Evolutionary conservation across 2,329 filamentous ascomycete genomes (phyloP), one percentile per base, ranked within the genome.

Genomic region (Diaporthe sp.): DNA sequence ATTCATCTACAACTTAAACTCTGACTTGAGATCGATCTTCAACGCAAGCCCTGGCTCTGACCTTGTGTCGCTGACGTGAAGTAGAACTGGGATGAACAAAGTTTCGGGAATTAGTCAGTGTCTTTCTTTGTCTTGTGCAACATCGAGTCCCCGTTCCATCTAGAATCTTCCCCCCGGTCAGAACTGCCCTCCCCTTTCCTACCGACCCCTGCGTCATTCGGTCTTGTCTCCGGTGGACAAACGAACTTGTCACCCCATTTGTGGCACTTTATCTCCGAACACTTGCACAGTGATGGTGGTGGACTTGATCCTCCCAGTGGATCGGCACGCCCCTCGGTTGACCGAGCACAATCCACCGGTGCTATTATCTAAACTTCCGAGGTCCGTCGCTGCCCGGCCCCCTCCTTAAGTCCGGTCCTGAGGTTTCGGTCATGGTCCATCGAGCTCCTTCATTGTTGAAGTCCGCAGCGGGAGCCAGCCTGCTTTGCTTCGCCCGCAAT

Each of bases 221-320:
- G 2, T 39, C 44, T 35, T 37, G 25, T 32, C 63, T 66, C 61
- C 30, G 30, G 27, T 22, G 39, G 44, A 50, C 44, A 51, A 19
- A 4, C 12, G 37, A 19, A 3, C 7, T 50, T 44, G 39, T 44
- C 61, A 51, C 22, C 44, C 61, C 17, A 13, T 15, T 32, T n/a
- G 44, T 51, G 63, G 44, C 63, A 51, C 63, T 51, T 51, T 51
- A 51, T 37, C 44, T 66, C 63, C 63, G 63, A 66, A 66, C 63
- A 66, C 63, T 66, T 66, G 63, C 63, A 66, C 63, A 13, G 30
- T 51, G 42, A n/a, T 51, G 44, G 30, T 51, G 42, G 22, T 37
- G 30, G 30, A 25, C 44, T 51, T n/a, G 32, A 66, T 51, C 63
- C 44, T 51, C 27, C 59, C 19, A 32, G 8, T 10, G 22, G 63